Conservation (phyloP, 176 grass and related monocot species). For the Typha latifolia region DNA sequence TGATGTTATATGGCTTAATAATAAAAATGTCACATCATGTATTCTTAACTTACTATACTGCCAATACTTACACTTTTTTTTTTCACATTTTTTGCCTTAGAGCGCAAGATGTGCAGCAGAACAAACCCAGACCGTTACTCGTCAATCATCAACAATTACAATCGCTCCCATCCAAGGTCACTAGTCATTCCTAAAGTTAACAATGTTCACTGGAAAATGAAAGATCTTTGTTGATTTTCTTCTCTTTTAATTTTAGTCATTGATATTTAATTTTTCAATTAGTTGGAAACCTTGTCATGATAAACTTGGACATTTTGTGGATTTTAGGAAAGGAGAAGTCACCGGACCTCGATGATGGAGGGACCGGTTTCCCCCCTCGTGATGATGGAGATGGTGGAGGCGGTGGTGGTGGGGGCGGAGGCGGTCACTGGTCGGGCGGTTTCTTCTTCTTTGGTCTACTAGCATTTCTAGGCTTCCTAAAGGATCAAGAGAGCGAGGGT, state of each 20-base stretch:
- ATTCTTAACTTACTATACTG: no score
- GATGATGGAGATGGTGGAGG: constrained; percentile 25
- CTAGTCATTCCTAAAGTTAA: background rate
- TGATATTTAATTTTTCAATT: no score
- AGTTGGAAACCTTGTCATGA: no score
- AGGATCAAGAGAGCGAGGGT: constrained; percentile 20
- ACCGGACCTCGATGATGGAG: constrained; percentile 24
- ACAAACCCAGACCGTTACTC: constrained; percentile 26
- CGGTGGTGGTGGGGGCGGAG: constrained; percentile 16
- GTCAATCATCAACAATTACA: constrained; percentile 27
- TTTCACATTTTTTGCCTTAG: background rate
- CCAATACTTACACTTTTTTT: no score
- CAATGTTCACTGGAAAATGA: background rate
- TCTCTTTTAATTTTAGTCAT: no score
- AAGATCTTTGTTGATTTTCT: no score
- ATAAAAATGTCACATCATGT: no score
- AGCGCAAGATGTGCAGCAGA: constrained; percentile 24
- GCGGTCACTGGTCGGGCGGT: constrained; percentile 14
- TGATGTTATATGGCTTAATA: no score
- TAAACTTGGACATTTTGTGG: background rate
- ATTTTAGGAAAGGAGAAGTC: constrained; percentile 22
- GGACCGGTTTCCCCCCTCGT: constrained; percentile 24
- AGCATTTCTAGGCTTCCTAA: constrained; percentile 16
- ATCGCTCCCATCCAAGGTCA: constrained; percentile 29
- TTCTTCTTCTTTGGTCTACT: constrained; percentile 29